Evolutionary conservation across 2,329 filamentous ascomycete species (phyloP).

Genomic region (Xylaria sp.): DNA sequence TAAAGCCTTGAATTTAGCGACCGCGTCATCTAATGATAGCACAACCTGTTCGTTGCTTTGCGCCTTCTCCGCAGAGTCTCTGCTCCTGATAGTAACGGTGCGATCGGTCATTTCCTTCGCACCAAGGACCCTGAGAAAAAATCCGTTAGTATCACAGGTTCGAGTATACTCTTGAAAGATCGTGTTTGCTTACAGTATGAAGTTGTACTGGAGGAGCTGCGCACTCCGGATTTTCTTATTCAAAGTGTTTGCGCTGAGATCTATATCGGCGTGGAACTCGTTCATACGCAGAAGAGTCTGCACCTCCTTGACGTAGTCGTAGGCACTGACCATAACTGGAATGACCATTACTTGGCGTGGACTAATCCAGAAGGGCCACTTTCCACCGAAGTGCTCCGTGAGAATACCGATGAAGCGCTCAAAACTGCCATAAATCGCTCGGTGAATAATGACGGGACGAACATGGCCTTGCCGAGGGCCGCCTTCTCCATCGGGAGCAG

Average conservation of each 20-base stretch:
- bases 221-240: conserved; percentile 90
- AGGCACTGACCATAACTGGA: conserved; percentile 77
- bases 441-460: conserved; percentile 87
- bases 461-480: conserved; percentile 74
- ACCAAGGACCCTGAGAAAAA: conserved; percentile 40
- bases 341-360: conserved; percentile 85
- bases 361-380: conserved; percentile 90
- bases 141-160: conserved; percentile 11
- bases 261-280: conserved; percentile 76
- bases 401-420: conserved; percentile 77
- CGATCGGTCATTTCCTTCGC: conserved; percentile 45
- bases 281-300: conserved; percentile 73
- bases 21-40: conserved; percentile 39
- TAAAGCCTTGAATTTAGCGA: conserved; percentile 39
- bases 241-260: conserved; percentile 81
- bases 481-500: conserved; percentile 53
- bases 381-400: conserved; percentile 85
- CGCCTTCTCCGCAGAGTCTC: conserved; percentile 43
- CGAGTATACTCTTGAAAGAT: not conserved
- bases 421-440: conserved; percentile 79
- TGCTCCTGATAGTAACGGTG: conserved; percentile 44
- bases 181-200: conserved; percentile 73
- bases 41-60: conserved; percentile 43
- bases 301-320: conserved; percentile 81
- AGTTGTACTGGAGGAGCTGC: conserved; percentile 85